Percentiles rank a stretch among this genome's conserved stretches.
Conservation (phyloP, 148 eudicot genomes). For the Camellia japonica region DNA sequence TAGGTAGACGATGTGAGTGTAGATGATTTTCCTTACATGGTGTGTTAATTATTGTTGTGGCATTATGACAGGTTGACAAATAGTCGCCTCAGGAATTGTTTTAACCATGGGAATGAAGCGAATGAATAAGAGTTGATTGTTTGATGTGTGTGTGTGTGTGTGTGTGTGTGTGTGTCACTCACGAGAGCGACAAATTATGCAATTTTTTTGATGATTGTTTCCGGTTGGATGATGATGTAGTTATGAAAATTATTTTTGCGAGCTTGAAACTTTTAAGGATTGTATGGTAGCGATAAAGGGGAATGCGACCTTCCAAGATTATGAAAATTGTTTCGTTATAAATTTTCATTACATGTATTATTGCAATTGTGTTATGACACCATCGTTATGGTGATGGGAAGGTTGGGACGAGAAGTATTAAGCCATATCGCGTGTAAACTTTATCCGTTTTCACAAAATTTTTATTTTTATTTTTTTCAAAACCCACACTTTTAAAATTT, state of each 20-base stretch:
- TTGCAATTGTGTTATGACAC: too few relatives aligned
- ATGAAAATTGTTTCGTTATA: neutral
- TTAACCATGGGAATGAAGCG: too few relatives aligned
- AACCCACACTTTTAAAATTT: too few relatives aligned
- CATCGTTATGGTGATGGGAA: neutral
- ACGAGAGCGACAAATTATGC: neutral
- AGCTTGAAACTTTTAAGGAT: neutral
- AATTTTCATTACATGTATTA: neutral
- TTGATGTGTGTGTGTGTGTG: neutral
- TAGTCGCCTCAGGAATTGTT: too few relatives aligned
- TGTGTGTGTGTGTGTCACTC: neutral
- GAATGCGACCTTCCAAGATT: neutral
- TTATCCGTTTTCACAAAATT: neutral
- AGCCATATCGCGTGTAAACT: neutral
- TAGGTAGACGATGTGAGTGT: neutral
- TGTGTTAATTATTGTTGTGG: neutral
- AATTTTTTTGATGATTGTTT: too few relatives aligned
- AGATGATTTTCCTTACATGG: neutral
- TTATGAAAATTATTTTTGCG: too few relatives aligned
- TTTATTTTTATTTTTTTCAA: too few relatives aligned
- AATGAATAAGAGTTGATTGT: too few relatives aligned
- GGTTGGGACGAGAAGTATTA: neutral
- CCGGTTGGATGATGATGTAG: too few relatives aligned
- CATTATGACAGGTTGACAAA: too few relatives aligned
- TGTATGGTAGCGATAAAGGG: neutral